Evolutionary conservation across 2,329 filamentous ascomycete genomes (phyloP), one percentile per base, ranked within the genome.

Genomic region (Nakataea oryzae): DNA sequence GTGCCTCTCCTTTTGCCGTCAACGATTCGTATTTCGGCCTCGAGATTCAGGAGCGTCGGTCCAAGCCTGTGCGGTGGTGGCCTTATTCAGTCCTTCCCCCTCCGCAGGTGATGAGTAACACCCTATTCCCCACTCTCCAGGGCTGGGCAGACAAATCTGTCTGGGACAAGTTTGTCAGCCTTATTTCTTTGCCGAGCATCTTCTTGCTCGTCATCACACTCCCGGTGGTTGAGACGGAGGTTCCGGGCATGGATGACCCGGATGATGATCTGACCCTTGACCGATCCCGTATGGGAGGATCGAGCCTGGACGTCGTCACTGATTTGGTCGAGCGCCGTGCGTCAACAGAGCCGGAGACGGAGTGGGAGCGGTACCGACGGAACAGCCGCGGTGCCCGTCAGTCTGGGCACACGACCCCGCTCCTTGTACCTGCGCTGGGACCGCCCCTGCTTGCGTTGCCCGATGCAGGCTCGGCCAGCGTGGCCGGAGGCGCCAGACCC

Each of bases 191-290:
- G n/a, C 90, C 93, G 1, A 96, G 89, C 68, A 91, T 99, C 50
- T 90, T 99, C 65, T 76, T 97, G 2, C 80, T 99, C 4, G 93
- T 93, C 0, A 86, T 95, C 58, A 99, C 95, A 0, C 74, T 99
- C 5, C 95, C 96, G 0, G 92, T 99, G 0, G 90, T 96, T 7
- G 82, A 84, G 55, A 80, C 84, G 26, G 79, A 81, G 14, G 82
- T 85, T 21, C 75, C 79, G 21, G 79, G 82, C 9, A 82, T 85
- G 14, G 74, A 78, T 3, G 74, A 74, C 6, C 72, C 72, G 1
- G 78, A 80, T 5, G 72, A 75, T 4, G 69, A 66, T 12, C 59
- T 71, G 8, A 63, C 41, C 41, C 9, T 70, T 12, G 75, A 77
- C 28, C 68, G 70, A 47, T 65, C 70, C 4, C 63, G 66, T 4